Percentiles rank a stretch among this genome's conserved stretches.
Evolutionary conservation across 2,329 filamentous ascomycete genomes (phyloP).

Genomic region (Calonectria montana): DNA sequence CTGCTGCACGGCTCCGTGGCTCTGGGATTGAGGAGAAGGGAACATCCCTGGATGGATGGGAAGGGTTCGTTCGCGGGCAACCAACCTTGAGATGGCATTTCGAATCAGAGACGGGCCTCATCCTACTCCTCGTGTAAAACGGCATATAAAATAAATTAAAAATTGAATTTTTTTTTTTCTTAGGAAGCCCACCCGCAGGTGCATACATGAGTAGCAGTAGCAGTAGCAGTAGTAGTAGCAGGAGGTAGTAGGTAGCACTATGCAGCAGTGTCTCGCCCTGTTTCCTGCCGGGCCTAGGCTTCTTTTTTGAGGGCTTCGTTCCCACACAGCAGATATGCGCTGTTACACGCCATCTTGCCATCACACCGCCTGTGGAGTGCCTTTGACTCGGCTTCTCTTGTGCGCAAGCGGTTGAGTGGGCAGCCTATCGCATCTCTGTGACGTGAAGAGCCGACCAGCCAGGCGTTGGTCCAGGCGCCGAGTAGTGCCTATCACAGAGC

Average conservation of each 20-base stretch:
- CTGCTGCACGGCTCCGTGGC: background rate
- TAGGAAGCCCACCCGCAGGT: background rate
- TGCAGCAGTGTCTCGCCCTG: constrained; percentile 20
- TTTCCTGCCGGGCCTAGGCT: background rate
- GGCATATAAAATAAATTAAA: too few relatives aligned
- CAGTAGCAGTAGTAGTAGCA: background rate
- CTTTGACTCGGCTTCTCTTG: background rate
- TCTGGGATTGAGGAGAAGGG: background rate
- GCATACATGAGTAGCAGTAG: background rate
- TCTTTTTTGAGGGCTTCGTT: background rate
- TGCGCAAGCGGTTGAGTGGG: constrained; percentile 11
- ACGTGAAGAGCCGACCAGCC: background rate
- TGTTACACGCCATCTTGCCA: constrained; percentile 21
- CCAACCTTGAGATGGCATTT: constrained; percentile 5
- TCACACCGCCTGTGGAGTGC: constrained; percentile 21
- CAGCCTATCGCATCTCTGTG: constrained; percentile 14
- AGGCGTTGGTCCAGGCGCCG: background rate
- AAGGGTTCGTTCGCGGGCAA: constrained; percentile 12
- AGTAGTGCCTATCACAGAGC: constrained; percentile 1
- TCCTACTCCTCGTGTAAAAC: background rate
- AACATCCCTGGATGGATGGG: constrained; percentile 19
- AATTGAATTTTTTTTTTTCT: background rate
- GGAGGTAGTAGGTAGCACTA: background rate
- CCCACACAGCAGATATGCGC: constrained; percentile 10
- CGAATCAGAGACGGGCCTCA: constrained; percentile 13